phyloP scores from a whole-genome alignment of 306 rosid species.

The Senna tora region DNA sequence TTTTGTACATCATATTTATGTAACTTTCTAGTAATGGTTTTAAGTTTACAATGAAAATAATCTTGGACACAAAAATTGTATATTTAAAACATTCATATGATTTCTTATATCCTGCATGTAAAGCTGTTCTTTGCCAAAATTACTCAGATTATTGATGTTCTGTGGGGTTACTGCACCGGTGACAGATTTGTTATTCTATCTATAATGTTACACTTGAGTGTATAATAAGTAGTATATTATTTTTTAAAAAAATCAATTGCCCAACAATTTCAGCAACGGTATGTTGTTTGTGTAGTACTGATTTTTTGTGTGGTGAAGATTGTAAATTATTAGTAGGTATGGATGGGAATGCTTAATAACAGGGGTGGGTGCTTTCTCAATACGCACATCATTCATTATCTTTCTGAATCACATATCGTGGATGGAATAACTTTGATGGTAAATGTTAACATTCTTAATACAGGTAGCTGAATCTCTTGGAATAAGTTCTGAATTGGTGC shows the following conservation, averaged over 20 bases:
- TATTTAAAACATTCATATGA: conserved; percentile 25
- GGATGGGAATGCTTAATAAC: no score
- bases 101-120: conserved; percentile 12
- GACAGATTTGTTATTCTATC: conserved; percentile 18
- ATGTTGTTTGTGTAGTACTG: conserved; percentile 1
- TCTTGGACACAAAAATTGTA: conserved; percentile 16
- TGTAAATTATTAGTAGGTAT: background rate
- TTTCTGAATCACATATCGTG: conserved; percentile 29
- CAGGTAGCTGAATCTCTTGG: conserved; percentile 67
- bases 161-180: background rate
- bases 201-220: conserved; percentile 13
- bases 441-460: conserved; percentile 31
- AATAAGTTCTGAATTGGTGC: conserved; percentile 44
- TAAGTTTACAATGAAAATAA: conserved; percentile 25
- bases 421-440: conserved; percentile 31
- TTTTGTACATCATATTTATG: conserved; percentile 30
- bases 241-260: background rate
- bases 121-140: conserved; percentile 3
- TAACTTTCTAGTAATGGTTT: conserved; percentile 23
- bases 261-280: conserved; percentile 10
- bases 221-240: background rate
- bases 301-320: conserved; percentile 1
- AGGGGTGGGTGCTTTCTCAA: conserved; percentile 1
- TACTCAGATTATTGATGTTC: conserved; percentile 12
- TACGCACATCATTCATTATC: conserved; percentile 4